Evolutionary conservation across 1,284 basidiomycete species (phyloP).

Genomic region (Cutaneotrichosporon sp.): DNA sequence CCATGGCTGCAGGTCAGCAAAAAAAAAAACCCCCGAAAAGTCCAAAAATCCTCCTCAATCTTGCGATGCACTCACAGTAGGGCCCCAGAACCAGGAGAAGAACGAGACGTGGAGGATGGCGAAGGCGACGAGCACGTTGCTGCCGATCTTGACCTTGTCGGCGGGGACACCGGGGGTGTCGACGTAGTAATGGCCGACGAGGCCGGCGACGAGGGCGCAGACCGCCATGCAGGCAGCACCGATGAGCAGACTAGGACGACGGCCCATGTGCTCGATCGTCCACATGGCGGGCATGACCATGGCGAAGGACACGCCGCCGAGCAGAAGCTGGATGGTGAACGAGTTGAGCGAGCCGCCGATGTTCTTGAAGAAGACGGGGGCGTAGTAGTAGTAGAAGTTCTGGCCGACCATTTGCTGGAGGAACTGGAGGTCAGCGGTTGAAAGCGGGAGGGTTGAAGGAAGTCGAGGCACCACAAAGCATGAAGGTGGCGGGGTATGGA

Average conservation of each 20-base stretch:
- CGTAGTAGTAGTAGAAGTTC: slow-evolving; percentile 50
- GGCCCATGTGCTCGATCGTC: slow-evolving; percentile 46
- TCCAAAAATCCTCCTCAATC: too few relatives aligned
- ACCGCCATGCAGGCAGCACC: slow-evolving; percentile 65
- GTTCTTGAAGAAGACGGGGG: slow-evolving; percentile 70
- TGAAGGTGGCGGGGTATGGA: too few relatives aligned
- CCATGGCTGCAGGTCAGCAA: too few relatives aligned
- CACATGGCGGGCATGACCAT: slow-evolving; percentile 46
- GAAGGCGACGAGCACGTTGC: slow-evolving; percentile 66
- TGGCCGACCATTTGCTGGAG: slow-evolving; percentile 67
- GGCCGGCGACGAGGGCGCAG: slow-evolving; percentile 57
- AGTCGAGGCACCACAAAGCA: too few relatives aligned
- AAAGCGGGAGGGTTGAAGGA: too few relatives aligned
- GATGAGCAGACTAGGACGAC: slow-evolving; percentile 33
- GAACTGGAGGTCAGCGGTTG: too few relatives aligned
- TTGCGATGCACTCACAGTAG: too few relatives aligned
- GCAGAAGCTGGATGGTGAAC: slow-evolving; percentile 53
- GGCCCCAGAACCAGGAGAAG: slow-evolving; percentile 69
- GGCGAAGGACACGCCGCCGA: slow-evolving; percentile 36
- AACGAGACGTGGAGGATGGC: slow-evolving; percentile 73
- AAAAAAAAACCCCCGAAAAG: too few relatives aligned
- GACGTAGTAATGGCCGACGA: slow-evolving; percentile 69
- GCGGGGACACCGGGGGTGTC: slow-evolving; percentile 54
- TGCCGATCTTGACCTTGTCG: slow-evolving; percentile 58
- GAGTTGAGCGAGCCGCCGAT: slow-evolving; percentile 61